Conservation (phyloP, 495 filamentous ascomycete species). For the Penicillium longicatenatum region DNA sequence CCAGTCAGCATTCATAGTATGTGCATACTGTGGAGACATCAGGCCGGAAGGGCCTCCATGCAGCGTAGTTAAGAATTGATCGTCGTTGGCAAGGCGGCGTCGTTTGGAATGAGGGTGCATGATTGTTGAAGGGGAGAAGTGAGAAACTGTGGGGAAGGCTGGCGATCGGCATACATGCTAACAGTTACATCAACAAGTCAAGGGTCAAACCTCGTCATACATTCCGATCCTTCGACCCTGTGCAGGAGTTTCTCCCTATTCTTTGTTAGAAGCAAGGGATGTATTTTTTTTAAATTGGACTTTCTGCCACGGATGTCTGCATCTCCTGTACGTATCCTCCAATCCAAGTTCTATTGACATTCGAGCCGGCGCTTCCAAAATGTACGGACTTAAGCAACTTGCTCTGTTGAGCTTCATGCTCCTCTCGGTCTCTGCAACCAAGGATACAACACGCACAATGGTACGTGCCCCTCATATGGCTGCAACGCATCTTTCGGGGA, state of each 20-base stretch:
- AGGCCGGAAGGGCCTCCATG: constrained; percentile 4
- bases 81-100: constrained; percentile 7
- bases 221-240: constrained; percentile 12
- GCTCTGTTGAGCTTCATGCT: constrained; percentile 28
- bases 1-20: constrained; percentile 12
- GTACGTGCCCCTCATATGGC: constrained; percentile 3
- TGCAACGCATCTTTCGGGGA: neutral
- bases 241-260: neutral
- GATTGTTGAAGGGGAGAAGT: neutral
- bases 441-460: constrained; percentile 18
- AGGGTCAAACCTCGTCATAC: neutral
- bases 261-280: too few relatives aligned
- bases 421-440: constrained; percentile 21
- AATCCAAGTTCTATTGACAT: neutral
- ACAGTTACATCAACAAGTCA: neutral
- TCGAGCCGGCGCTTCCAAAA: constrained; percentile 10
- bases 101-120: constrained; percentile 13
- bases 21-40: constrained; percentile 9
- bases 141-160: constrained; percentile 17
- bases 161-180: neutral
- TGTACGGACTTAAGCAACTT: constrained; percentile 30
- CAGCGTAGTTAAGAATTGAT: constrained; percentile 3
- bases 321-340: neutral
- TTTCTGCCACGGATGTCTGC: neutral
- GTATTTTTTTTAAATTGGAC: neutral